Conservation (phyloP, 805 yeast species). For the Pichia exigua region DNA sequence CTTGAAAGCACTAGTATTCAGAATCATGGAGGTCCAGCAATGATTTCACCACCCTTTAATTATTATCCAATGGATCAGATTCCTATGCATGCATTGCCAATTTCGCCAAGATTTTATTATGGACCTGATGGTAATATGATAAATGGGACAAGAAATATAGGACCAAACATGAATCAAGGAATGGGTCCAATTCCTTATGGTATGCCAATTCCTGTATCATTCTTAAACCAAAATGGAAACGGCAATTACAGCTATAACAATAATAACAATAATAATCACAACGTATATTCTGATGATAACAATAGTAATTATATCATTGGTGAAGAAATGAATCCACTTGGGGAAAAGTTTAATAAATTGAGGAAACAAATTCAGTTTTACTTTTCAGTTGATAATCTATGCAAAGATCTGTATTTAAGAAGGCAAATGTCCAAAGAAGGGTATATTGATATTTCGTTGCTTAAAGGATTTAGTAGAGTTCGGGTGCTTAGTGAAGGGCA, state of each 20-base stretch:
- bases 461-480: constrained; percentile 67
- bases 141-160: not conserved
- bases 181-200: not conserved
- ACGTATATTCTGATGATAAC: not conserved
- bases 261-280: not conserved
- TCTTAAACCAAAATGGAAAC: not conserved
- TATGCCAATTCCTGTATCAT: not conserved
- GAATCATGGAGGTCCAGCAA: not conserved
- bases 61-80: not conserved
- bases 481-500: constrained; percentile 48
- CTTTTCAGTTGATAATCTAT: constrained; percentile 76
- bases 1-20: not conserved
- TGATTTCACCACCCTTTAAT: not conserved
- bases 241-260: not conserved
- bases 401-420: constrained; percentile 74
- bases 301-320: not conserved
- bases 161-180: not conserved
- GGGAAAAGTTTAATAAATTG: constrained; percentile 13
- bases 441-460: constrained; percentile 48
- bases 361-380: constrained; percentile 72
- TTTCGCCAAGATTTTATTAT: not conserved
- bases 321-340: not conserved
- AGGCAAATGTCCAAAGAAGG: constrained; percentile 70
- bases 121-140: not conserved
- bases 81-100: not conserved